Conservation (phyloP, 441 rosid genomes). For the Populus hybrid region DNA sequence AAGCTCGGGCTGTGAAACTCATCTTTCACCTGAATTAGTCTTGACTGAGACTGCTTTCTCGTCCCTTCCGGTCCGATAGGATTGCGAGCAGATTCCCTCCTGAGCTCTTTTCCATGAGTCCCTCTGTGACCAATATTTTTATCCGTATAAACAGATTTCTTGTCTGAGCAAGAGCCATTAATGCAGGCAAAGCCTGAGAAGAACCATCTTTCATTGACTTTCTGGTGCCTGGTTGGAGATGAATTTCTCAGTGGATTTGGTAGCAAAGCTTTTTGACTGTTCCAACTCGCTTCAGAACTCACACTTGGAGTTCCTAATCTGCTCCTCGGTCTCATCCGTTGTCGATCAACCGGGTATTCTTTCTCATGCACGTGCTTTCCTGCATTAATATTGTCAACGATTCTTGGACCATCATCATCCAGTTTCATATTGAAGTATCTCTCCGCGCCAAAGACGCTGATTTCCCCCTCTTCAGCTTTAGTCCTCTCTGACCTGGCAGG, state of each 20-base stretch:
- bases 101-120: conserved; percentile 19
- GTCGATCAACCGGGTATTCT: conserved; percentile 34
- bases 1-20: conserved; percentile 25
- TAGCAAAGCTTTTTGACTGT: conserved; percentile 53
- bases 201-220: conserved; percentile 42
- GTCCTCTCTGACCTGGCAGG: conserved; percentile 30
- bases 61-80: conserved; percentile 28
- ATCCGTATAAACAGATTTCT: conserved; percentile 47
- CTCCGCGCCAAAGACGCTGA: conserved; percentile 70
- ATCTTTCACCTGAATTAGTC: conserved; percentile 18
- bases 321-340: conserved; percentile 32
- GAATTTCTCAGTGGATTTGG: conserved; percentile 26
- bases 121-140: conserved; percentile 21
- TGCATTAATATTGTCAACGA: conserved; percentile 13
- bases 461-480: conserved; percentile 43
- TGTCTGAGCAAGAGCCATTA: conserved; percentile 51
- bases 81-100: conserved; percentile 21
- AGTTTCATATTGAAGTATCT: conserved; percentile 63
- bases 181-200: conserved; percentile 58
- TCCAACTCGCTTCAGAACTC: conserved; percentile 64
- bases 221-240: conserved; percentile 34
- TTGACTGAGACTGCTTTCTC: conserved; percentile 37
- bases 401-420: conserved; percentile 29
- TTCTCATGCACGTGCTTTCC: conserved; percentile 21
- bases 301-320: conserved; percentile 56